These are phyloP conservation scores for Plasmodium ovale DNA, from an alignment of 169 alveolate species.

Conservation along the genomic window DNA sequence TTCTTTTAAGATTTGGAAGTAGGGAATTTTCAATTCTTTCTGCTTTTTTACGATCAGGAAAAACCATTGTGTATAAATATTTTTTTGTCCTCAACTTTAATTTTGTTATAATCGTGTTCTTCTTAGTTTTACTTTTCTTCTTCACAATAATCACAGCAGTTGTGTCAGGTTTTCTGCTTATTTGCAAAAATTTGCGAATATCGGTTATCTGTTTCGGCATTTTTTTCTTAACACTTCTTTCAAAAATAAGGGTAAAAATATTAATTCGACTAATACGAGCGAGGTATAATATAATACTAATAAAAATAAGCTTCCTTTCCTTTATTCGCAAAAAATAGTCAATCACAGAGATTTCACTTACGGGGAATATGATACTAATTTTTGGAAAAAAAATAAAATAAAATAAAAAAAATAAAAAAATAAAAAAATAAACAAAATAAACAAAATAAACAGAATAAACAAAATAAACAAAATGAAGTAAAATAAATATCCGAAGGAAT, in stretches of 20 bases:
- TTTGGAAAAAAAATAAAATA: too few species aligned
- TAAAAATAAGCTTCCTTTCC: too few species aligned
- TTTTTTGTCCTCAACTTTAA: slow-evolving; percentile 95
- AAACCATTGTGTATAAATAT: slow-evolving; percentile 94
- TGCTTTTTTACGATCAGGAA: slow-evolving; percentile 95
- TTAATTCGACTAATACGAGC: too few species aligned
- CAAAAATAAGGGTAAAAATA: background rate
- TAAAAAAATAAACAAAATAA: too few species aligned
- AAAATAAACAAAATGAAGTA: too few species aligned
- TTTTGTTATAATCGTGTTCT: slow-evolving; percentile 90
- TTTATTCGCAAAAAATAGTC: too few species aligned
- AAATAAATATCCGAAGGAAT: too few species aligned
- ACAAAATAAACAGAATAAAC: too few species aligned
- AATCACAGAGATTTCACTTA: too few species aligned
- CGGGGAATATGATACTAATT: too few species aligned
- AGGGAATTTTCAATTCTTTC: slow-evolving; percentile 92
- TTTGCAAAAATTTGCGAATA: slow-evolving; percentile 86
- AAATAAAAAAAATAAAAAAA: too few species aligned
- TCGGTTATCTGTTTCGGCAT: slow-evolving; percentile 90
- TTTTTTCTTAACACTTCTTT: slow-evolving; percentile 29
- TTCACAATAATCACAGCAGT: slow-evolving; percentile 90
- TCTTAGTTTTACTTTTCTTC: slow-evolving; percentile 83
- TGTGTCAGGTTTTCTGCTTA: slow-evolving; percentile 89
- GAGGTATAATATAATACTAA: too few species aligned
- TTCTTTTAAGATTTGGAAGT: slow-evolving; percentile 87